These are phyloP conservation scores for slime mould (Dictyostelium discoideum) DNA, from an alignment of 78 protist species.

Conservation along the genomic window DNA sequence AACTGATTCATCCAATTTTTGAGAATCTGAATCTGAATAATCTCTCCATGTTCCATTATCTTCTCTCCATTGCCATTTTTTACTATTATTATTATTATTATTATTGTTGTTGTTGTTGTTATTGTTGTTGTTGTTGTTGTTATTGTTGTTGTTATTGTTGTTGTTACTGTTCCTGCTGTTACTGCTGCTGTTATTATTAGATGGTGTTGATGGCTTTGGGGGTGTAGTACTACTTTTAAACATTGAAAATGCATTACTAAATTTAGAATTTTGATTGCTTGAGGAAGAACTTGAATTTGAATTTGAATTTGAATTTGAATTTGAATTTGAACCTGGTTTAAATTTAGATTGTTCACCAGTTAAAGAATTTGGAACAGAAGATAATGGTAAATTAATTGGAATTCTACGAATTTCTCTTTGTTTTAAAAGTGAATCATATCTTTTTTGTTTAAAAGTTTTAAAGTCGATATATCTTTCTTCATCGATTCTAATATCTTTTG, in stretches of 20 bases:
- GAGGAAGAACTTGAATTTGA: neutral
- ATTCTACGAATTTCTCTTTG: constrained; percentile 18
- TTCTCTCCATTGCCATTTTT: constrained; percentile 64
- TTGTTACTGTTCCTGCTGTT: neutral
- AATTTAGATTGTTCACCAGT: constrained; percentile 9
- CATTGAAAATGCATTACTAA: neutral
- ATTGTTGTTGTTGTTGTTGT: neutral
- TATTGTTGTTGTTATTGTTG: neutral
- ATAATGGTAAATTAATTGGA: neutral
- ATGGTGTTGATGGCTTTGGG: neutral
- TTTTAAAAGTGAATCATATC: constrained; percentile 16
- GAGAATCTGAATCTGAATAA: neutral
- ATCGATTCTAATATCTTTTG: neutral
- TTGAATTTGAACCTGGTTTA: neutral
- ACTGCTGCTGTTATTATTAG: neutral
- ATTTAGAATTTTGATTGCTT: neutral
- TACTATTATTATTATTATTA: neutral
- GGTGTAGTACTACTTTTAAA: neutral
- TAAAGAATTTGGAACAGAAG: neutral
- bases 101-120: neutral
- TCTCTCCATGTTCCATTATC: constrained; percentile 25
- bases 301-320: neutral
- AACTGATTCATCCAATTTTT: neutral
- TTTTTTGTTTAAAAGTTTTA: neutral
- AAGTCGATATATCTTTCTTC: constrained; percentile 16